These are phyloP conservation scores for Nigrospora oryzae DNA, from an alignment of 2,329 filamentous ascomycete species.

Conservation along the genomic window DNA sequence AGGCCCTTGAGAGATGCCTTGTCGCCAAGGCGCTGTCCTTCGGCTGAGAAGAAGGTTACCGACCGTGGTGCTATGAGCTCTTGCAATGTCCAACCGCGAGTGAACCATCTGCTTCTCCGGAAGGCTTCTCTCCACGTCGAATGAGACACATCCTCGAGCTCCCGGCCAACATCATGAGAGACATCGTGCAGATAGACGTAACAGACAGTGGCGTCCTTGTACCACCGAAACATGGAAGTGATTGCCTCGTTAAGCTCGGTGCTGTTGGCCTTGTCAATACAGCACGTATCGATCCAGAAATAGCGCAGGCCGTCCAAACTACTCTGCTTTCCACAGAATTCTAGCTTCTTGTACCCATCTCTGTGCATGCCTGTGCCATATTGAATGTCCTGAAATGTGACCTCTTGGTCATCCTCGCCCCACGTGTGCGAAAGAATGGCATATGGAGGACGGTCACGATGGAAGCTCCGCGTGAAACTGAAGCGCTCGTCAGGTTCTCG, in stretches of 20 bases:
- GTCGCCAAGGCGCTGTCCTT: neutral
- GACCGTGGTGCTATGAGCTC: neutral
- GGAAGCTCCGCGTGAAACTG: no score
- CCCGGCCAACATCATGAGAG: neutral
- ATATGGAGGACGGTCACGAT: neutral
- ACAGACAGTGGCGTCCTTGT: conserved; percentile 5
- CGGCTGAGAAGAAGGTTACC: neutral
- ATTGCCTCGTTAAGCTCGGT: conserved; percentile 4
- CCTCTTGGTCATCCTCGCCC: neutral
- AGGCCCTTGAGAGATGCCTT: neutral
- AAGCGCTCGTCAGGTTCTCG: no score
- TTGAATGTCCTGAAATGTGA: neutral
- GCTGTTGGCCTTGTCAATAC: conserved; percentile 1
- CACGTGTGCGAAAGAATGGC: conserved; percentile 1
- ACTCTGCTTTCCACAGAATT: neutral
- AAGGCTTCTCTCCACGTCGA: neutral
- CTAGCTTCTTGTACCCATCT: neutral
- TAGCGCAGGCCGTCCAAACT: neutral
- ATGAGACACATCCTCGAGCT: neutral
- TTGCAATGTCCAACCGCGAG: neutral
- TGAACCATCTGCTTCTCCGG: neutral
- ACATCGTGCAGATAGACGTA: conserved; percentile 11
- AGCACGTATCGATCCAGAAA: conserved; percentile 2
- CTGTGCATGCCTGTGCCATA: neutral
- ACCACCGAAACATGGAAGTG: conserved; percentile 10